These are phyloP conservation scores for Talaromyces sp. DNA, from an alignment of 2,329 filamentous ascomycete species.

Conservation along the genomic window DNA sequence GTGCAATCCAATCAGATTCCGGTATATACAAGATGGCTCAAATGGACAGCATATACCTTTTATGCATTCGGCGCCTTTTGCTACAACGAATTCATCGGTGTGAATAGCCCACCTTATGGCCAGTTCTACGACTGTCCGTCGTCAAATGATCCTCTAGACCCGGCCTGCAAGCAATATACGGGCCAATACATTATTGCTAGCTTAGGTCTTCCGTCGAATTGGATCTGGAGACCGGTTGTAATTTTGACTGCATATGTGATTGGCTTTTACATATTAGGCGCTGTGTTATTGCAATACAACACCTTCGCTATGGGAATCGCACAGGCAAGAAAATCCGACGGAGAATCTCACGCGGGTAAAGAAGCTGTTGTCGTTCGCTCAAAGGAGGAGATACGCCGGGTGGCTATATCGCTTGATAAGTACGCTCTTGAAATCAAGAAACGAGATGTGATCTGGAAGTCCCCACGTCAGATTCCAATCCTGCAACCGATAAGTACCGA, in stretches of 20 bases:
- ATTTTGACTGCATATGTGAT: slow-evolving; percentile 57
- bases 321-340: slow-evolving; percentile 52
- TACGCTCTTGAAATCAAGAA: slow-evolving; percentile 64
- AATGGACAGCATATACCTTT: slow-evolving; percentile 40
- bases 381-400: slow-evolving; percentile 51
- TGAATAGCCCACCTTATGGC: slow-evolving; percentile 38
- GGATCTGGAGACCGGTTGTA: slow-evolving; percentile 63
- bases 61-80: slow-evolving; percentile 67
- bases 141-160: slow-evolving; percentile 56
- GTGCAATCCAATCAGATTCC: slow-evolving; percentile 68
- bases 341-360: slow-evolving; percentile 63
- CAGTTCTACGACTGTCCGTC: slow-evolving; percentile 69
- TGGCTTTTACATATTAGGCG: slow-evolving; percentile 58
- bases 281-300: slow-evolving; percentile 58
- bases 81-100: slow-evolving; percentile 62
- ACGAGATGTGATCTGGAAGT: slow-evolving; percentile 46
- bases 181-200: slow-evolving; percentile 64
- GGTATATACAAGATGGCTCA: slow-evolving; percentile 72
- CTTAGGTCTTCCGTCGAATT: slow-evolving; percentile 62
- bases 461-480: slow-evolving; percentile 43
- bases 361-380: slow-evolving; percentile 59
- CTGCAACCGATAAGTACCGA: slow-evolving; percentile 61
- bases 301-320: slow-evolving; percentile 66
- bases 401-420: slow-evolving; percentile 60
- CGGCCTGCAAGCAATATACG: slow-evolving; percentile 62